Evolutionary conservation across 2,329 filamentous ascomycete genomes (phyloP), one percentile per base, ranked within the genome.

Genomic region (Alternaria hordeiaustralica): DNA sequence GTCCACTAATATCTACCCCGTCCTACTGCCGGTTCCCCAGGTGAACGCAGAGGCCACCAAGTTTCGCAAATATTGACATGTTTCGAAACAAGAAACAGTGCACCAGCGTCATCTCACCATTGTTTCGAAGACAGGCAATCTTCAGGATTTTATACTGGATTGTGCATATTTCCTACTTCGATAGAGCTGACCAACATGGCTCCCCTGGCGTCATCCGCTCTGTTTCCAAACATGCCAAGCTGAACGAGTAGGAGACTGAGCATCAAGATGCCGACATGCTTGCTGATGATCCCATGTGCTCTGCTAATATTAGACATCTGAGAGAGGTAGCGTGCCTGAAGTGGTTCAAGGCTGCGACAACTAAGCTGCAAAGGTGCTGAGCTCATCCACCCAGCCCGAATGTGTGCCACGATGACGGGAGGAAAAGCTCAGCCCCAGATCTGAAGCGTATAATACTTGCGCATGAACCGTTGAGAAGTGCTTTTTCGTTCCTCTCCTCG

Each of bases 351-450:
- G 65, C 61, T 60, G 49, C 49, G 20, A 15, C 28, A 68, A 62
- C 18, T 64, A 64, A 66, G 54, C 66, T 55, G 33, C 25, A 26
- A 62, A 56, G 33, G 58, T 56, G 55, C 58, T 66, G 55, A 66
- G 56, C 61, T 64, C 58, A 68, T 57, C 36, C 36, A 57, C 26
- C 59, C 41, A 49, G 50, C 55, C 61, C 63, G 63, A 65, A 59
- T 36, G 44, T 36, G 66, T 63, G 55, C 61, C 58, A 64, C 41
- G 57, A 62, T 53, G 45, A 65, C 57, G 57, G 59, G 63, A 66
- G 65, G 46, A 50, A 58, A 28, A 58, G 28, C 66, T 62, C 63
- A 65, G 68, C 50, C 43, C 47, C 53, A 58, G 55, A 57, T 46
- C 23, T 56, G 51, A 55, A 50, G 26, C 43, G 21, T 66, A 66